These are phyloP conservation scores for Pleurozium schreberi DNA, from an alignment of 225 moss, liverwort and hornwort species.

Conservation along the genomic window DNA sequence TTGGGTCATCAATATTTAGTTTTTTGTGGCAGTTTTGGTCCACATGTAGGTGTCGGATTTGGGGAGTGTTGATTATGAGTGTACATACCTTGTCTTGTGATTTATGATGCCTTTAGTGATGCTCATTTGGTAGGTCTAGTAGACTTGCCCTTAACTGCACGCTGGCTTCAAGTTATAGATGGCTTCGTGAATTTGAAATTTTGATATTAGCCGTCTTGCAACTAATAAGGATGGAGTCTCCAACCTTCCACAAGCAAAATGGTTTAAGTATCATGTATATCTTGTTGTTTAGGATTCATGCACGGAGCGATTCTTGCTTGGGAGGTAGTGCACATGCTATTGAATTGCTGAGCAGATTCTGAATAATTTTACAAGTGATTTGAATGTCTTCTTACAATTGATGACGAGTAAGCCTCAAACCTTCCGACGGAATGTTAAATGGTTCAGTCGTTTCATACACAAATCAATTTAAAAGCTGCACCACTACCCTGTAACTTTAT, in stretches of 20 bases:
- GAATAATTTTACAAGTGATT: neutral
- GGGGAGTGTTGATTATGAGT: neutral
- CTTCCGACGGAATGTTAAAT: neutral
- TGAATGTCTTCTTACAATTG: neutral
- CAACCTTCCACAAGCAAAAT: neutral
- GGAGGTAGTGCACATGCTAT: neutral
- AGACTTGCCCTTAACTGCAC: neutral
- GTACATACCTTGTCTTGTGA: neutral
- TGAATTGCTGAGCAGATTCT: neutral
- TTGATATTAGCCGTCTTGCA: neutral
- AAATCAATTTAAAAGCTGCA: neutral
- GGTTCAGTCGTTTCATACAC: too few species aligned
- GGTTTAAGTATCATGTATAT: neutral
- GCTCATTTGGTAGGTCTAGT: neutral
- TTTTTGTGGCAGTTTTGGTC: neutral
- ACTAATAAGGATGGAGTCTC: neutral
- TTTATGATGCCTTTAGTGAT: neutral
- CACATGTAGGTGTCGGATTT: neutral
- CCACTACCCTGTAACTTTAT: too few species aligned
- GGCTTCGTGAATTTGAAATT: neutral
- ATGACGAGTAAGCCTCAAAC: too few species aligned
- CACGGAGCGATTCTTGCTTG: neutral
- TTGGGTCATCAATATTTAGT: neutral
- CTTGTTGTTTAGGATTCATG: neutral
- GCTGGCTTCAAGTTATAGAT: neutral